A percentile compares a stretch with the other conserved stretches of the same genome.
These are phyloP conservation scores for Silene latifolia DNA, from an alignment of 148 eudicot genomes.

Conservation along the genomic window DNA sequence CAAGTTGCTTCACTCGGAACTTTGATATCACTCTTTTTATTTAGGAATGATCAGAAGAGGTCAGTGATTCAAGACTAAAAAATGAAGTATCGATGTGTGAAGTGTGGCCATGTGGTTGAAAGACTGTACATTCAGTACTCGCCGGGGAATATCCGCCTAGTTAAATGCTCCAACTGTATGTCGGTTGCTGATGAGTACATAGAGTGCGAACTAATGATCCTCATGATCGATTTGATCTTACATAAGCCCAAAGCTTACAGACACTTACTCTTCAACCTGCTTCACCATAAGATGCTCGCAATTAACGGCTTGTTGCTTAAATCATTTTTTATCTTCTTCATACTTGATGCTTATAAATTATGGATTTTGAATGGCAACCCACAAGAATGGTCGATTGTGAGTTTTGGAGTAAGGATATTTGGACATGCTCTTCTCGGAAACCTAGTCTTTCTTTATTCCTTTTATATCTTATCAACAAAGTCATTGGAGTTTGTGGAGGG, in stretches of 20 bases:
- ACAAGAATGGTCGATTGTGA: slow-evolving; percentile 19
- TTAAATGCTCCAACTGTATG: slow-evolving; percentile 75
- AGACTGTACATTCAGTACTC: slow-evolving; percentile 74
- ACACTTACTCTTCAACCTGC: slow-evolving; percentile 74
- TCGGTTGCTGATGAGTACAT: slow-evolving; percentile 80
- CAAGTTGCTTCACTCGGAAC: neutral
- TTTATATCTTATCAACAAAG: slow-evolving; percentile 37
- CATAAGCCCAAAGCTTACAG: slow-evolving; percentile 91
- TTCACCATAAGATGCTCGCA: slow-evolving; percentile 37
- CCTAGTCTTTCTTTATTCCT: slow-evolving; percentile 36
- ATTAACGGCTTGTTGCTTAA: slow-evolving; percentile 53
- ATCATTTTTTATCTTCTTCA: slow-evolving; percentile 35
- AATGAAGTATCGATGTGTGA: slow-evolving; percentile 49
- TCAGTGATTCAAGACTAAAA: slow-evolving; percentile 1
- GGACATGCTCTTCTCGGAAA: slow-evolving; percentile 47
- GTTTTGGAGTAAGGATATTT: slow-evolving; percentile 35
- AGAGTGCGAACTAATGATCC: slow-evolving; percentile 85
- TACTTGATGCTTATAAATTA: slow-evolving; percentile 55
- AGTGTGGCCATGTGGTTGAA: slow-evolving; percentile 59
- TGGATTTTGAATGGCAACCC: slow-evolving; percentile 28
- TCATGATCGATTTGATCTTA: slow-evolving; percentile 72
- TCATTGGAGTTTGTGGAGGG: slow-evolving; percentile 36
- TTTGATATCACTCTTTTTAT: slow-evolving; percentile 9
- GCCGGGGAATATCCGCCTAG: slow-evolving; percentile 81
- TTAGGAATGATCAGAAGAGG: slow-evolving; percentile 11